phyloP scores from a whole-genome alignment of 495 filamentous ascomycete genomes.

The Penicillium turbatum region DNA sequence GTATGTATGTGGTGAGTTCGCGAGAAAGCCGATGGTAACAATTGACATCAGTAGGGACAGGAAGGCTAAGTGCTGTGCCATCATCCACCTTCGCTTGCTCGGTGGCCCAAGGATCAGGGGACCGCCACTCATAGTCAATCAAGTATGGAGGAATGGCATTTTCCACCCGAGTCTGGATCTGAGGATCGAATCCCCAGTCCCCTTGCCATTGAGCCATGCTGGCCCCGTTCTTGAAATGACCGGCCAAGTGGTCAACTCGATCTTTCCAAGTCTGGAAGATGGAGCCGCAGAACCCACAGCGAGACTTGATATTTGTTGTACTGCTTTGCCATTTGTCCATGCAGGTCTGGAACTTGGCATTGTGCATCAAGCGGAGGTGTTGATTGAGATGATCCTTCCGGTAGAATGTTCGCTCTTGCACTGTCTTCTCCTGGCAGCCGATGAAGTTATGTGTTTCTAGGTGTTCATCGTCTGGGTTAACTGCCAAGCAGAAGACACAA shows the following conservation, averaged over 20 bases:
- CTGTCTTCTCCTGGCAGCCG: constrained; percentile 66
- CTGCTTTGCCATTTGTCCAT: constrained; percentile 80
- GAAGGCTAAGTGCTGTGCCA: constrained; percentile 16
- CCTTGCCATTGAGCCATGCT: constrained; percentile 75
- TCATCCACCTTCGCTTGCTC: constrained; percentile 17
- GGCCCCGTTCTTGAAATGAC: constrained; percentile 69
- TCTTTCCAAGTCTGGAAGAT: constrained; percentile 67
- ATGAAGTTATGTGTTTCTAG: constrained; percentile 72
- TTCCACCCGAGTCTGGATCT: constrained; percentile 63
- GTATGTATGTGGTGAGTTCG: constrained; percentile 55
- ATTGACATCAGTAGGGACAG: constrained; percentile 36
- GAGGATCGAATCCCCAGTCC: constrained; percentile 72
- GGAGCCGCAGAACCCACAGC: constrained; percentile 68
- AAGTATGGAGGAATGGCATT: constrained; percentile 65
- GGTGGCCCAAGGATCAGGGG: constrained; percentile 36
- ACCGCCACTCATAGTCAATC: constrained; percentile 40
- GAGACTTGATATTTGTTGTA: constrained; percentile 64
- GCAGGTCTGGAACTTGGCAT: constrained; percentile 59
- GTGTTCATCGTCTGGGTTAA: constrained; percentile 65
- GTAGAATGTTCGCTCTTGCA: constrained; percentile 75
- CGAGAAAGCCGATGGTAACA: constrained; percentile 51
- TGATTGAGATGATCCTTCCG: constrained; percentile 86
- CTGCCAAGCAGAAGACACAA: constrained; percentile 70
- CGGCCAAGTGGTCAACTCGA: constrained; percentile 65
- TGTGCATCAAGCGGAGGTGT: constrained; percentile 76